Percentiles rank a stretch among this genome's conserved stretches.
Conservation (phyloP, 83 land plant species). For the Thuja plicata region DNA sequence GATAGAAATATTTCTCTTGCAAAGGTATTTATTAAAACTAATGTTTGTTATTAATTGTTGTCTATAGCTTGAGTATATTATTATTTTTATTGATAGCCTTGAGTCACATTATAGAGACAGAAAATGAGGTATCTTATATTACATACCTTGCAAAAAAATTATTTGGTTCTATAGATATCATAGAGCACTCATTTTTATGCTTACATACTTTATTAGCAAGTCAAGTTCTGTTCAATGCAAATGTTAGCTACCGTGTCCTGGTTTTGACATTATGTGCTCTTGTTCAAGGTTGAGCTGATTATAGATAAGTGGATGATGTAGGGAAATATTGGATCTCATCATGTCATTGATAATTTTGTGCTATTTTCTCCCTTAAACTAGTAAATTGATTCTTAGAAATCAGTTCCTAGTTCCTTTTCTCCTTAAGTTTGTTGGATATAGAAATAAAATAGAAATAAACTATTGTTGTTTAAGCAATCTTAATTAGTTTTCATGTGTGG, state of each 20-base stretch:
- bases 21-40: conserved; percentile 34
- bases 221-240: background rate
- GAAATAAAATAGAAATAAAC: background rate
- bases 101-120: background rate
- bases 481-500: background rate
- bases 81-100: background rate
- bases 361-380: background rate
- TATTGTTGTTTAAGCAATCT: background rate
- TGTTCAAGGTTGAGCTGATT: background rate
- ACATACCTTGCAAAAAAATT: background rate
- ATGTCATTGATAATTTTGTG: background rate
- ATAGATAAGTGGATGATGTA: background rate
- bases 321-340: background rate
- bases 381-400: background rate
- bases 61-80: background rate
- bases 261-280: background rate
- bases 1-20: conserved; percentile 60
- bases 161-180: background rate
- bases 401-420: background rate
- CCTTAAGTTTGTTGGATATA: background rate
- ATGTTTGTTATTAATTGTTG: background rate
- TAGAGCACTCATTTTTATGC: background rate
- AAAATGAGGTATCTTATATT: background rate
- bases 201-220: background rate
- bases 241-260: background rate